Evolutionary conservation across 441 rosid genomes (phyloP).

Genomic region (Eutrema salsugineum): DNA sequence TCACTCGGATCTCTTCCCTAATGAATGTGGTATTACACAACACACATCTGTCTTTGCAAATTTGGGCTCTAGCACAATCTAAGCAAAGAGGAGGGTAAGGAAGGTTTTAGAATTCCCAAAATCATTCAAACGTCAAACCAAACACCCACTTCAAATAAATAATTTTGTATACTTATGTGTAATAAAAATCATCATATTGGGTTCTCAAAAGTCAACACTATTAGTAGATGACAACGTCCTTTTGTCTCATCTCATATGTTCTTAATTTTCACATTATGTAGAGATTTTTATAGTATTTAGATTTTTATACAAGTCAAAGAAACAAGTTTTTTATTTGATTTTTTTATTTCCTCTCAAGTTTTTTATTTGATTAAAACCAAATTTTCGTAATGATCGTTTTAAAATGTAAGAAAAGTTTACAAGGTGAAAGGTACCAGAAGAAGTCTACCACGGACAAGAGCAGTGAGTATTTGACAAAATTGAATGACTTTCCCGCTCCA

Average conservation of each 20-base stretch:
- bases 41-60: no score
- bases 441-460: slow-evolving; percentile 5
- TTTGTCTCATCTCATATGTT: slow-evolving; percentile 6
- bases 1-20: no score
- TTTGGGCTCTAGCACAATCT: no score
- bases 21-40: no score
- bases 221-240: neutral
- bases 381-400: neutral
- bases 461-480: slow-evolving; percentile 24
- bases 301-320: neutral
- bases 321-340: neutral
- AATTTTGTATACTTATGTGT: no score
- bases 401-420: neutral
- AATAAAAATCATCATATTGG: neutral
- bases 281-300: neutral
- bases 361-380: neutral
- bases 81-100: no score
- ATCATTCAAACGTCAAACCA: no score
- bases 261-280: neutral
- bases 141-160: no score
- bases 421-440: neutral
- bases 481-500: slow-evolving; percentile 31
- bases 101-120: no score
- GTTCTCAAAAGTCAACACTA: slow-evolving; percentile 1
- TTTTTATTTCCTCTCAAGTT: no score